Conservation (phyloP, 768 basidiomycete species). For the Harrya chromipes region DNA sequence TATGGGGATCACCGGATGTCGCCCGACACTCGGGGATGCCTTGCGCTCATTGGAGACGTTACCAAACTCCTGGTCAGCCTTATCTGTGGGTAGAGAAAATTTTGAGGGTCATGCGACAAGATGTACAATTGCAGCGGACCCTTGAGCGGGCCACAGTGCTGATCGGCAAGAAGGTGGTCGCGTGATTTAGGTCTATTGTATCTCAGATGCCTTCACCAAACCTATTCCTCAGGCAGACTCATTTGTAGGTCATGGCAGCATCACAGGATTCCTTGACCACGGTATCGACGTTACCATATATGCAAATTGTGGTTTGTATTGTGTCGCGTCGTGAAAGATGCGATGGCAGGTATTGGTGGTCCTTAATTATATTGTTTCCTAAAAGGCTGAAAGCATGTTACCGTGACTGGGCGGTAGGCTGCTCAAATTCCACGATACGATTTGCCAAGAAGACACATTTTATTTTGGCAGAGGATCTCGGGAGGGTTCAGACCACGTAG, state of each 20-base stretch:
- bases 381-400: neutral
- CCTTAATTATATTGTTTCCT: constrained; percentile 3
- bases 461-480: too few species aligned
- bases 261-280: constrained; percentile 22
- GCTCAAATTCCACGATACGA: too few species aligned
- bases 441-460: too few species aligned
- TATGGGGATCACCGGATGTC: constrained; percentile 30
- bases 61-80: too few species aligned
- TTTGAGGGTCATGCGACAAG: constrained; percentile 38
- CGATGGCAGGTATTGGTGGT: constrained; percentile 1
- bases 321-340: neutral
- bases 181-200: constrained; percentile 44
- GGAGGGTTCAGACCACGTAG: too few species aligned
- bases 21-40: too few species aligned
- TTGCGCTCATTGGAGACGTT: too few species aligned
- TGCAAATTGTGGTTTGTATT: neutral
- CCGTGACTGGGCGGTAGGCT: constrained; percentile 6
- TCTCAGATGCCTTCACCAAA: neutral
- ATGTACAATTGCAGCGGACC: constrained; percentile 42
- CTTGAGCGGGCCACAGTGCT: constrained; percentile 19
- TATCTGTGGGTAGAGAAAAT: too few species aligned
- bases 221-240: neutral
- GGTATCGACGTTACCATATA: constrained; percentile 22
- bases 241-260: neutral
- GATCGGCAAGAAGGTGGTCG: constrained; percentile 56